A percentile compares a stretch with the other conserved stretches of the same genome.
These are phyloP conservation scores for Penicillium sp. DNA, from an alignment of 2,329 filamentous ascomycete species.

Conservation along the genomic window DNA sequence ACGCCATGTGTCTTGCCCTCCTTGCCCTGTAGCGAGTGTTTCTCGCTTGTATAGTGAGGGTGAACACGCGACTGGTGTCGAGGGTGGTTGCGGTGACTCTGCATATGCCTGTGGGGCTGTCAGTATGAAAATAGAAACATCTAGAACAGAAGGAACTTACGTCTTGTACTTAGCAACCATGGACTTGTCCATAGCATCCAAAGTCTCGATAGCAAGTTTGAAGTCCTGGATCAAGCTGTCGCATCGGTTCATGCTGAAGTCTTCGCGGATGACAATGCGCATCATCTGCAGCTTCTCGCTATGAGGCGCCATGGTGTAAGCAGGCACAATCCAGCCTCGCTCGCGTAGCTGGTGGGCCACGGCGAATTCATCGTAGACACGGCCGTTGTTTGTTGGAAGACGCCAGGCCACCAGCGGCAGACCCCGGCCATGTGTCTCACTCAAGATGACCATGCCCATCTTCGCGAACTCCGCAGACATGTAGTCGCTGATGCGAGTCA, in stretches of 20 bases:
- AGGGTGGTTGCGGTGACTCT: conserved; percentile 55
- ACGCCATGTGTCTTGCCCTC: conserved; percentile 85
- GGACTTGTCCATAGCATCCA: conserved; percentile 72
- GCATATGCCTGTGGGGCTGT: conserved; percentile 47
- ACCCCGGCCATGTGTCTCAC: conserved; percentile 71
- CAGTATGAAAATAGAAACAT: neutral
- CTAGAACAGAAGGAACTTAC: conserved; percentile 42
- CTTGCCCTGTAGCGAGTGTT: conserved; percentile 86
- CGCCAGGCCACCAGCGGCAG: conserved; percentile 90
- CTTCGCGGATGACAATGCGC: conserved; percentile 87
- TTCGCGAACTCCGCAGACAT: conserved; percentile 70
- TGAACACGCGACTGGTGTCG: conserved; percentile 53
- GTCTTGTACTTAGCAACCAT: conserved; percentile 68
- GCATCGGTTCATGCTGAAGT: conserved; percentile 80
- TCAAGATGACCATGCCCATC: conserved; percentile 86
- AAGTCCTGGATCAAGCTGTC: conserved; percentile 77
- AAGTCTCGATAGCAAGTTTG: conserved; percentile 69
- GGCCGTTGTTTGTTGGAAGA: conserved; percentile 57
- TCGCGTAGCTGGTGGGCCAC: conserved; percentile 82
- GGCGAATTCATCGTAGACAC: conserved; percentile 71
- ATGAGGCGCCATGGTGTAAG: conserved; percentile 95
- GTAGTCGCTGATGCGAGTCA: conserved; percentile 87
- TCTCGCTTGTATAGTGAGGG: conserved; percentile 64
- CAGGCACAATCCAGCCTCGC: conserved; percentile 88
- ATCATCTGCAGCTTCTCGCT: conserved; percentile 84